Base-by-base conservation (phyloP, 176 grass and related monocot genomes). In the Thalia dealbata region DNA sequence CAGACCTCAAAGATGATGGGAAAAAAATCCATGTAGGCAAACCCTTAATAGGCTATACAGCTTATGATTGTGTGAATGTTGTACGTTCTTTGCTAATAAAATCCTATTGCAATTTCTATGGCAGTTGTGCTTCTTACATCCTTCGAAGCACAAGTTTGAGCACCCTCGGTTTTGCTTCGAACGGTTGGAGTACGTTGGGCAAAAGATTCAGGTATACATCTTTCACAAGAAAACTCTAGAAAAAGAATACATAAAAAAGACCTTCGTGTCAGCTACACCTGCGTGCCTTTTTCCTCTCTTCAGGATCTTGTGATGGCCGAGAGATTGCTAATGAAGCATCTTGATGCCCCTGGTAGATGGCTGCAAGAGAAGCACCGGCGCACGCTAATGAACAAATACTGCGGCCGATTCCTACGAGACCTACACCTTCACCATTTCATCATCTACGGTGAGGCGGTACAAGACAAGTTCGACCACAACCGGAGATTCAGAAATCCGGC, bases 111-210 rank as follows among this genome's bases (percentile, higher is more conserved):
- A 29, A 30, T 52, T 72, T 30, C 7, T 24, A 24, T 61, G 73
- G 74, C 81, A 99, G 95, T 68, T 99, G 43, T 86, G 81, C 59
- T 99, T 93, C 84, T 52, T 93, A 81, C 95, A 99, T 81, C 90
- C 95, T 16, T 92, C 90, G 24, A 99, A 88, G 71, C 83, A 99
- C 68, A 99, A 99, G 63, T 93, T 93, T 78, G 95, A 99, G 84
- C 95, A 99, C 81, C 95, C 95, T 64, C 89, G 95, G 84, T 99
- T 99, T 79, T 99, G 95, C 78, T 91, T 86, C 19, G 95, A 99
- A 76, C 83, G 95, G 3, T 81, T 99, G 64, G 95, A 99, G 70
- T 99, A 93, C 61, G 87, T 91, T 26, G 95, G 95, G 10, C 95
- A 99, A 78, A 99, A 99, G 75, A 91, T 99, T 83, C 95, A 99